Evolutionary conservation across 2,329 filamentous ascomycete species (phyloP).

Genomic region (Xylaria sp.): DNA sequence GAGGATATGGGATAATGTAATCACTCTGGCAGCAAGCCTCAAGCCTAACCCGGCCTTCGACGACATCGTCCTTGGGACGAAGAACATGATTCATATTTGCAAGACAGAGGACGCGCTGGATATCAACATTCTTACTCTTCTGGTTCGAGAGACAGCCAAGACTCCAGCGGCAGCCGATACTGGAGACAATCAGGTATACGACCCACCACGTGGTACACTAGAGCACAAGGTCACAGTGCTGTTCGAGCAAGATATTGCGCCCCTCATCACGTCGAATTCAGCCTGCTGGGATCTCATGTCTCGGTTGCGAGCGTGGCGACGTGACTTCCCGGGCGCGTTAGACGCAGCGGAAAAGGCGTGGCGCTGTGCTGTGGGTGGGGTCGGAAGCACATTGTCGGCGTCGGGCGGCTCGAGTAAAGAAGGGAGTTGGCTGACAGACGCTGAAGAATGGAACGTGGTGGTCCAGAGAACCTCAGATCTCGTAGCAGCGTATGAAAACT

Average conservation of each 20-base stretch:
- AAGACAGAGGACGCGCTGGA: conserved; percentile 84
- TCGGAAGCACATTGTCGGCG: conserved; percentile 59
- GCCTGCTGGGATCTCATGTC: conserved; percentile 82
- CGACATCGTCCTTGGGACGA: conserved; percentile 81
- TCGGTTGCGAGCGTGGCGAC: conserved; percentile 77
- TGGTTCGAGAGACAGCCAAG: conserved; percentile 75
- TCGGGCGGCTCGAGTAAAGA: conserved; percentile 48
- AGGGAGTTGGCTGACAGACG: conserved; percentile 65
- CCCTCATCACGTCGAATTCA: conserved; percentile 83
- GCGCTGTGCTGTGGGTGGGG: conserved; percentile 73
- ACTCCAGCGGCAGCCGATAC: conserved; percentile 48
- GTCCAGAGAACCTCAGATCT: conserved; percentile 84
- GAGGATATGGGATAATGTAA: conserved; percentile 96
- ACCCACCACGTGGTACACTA: conserved; percentile 67
- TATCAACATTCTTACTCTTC: conserved; percentile 73
- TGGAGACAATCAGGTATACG: conserved; percentile 50
- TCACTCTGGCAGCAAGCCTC: conserved; percentile 84
- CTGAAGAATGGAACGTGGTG: conserved; percentile 75
- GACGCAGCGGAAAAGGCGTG: conserved; percentile 91
- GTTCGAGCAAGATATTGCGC: conserved; percentile 78
- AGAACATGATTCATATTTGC: conserved; percentile 79
- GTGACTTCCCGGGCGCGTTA: conserved; percentile 76
- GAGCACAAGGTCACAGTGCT: conserved; percentile 75
- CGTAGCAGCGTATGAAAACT: conserved; percentile 84
- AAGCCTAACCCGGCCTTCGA: conserved; percentile 74